phyloP scores from a whole-genome alignment of 2,329 filamentous ascomycete species.

The Aureobasidium musti region DNA sequence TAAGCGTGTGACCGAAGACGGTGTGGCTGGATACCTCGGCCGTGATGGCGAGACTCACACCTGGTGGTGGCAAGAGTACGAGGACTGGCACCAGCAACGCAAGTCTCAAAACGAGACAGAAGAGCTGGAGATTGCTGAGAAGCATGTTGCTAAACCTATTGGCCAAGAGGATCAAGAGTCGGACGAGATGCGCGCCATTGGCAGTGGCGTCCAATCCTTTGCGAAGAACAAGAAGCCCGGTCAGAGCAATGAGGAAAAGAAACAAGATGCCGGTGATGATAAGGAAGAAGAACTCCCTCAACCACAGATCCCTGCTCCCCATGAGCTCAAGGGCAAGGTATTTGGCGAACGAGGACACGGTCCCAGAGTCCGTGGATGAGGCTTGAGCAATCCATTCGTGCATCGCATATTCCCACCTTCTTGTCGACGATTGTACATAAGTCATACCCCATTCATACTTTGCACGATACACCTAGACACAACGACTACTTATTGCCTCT shows the following conservation, averaged over 20 bases:
- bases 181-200: slow-evolving; percentile 39
- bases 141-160: slow-evolving; percentile 34
- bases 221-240: slow-evolving; percentile 35
- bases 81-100: slow-evolving; percentile 44
- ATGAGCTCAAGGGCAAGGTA: slow-evolving; percentile 22
- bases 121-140: slow-evolving; percentile 32
- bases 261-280: neutral
- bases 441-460: neutral
- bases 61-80: slow-evolving; percentile 57
- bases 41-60: slow-evolving; percentile 55
- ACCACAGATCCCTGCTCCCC: slow-evolving; percentile 9
- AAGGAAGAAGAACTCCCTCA: slow-evolving; percentile 2
- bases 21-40: slow-evolving; percentile 52
- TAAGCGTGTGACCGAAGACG: slow-evolving; percentile 46
- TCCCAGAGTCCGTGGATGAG: slow-evolving; percentile 29
- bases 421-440: slow-evolving; percentile 1
- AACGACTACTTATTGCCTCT: slow-evolving; percentile 14
- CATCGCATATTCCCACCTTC: neutral
- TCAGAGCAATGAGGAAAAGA: slow-evolving; percentile 31
- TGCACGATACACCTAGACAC: neutral
- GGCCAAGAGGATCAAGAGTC: slow-evolving; percentile 34
- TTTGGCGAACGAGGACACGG: slow-evolving; percentile 32
- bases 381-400: neutral
- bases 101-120: slow-evolving; percentile 45
- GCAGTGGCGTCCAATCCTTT: slow-evolving; percentile 38